These are phyloP conservation scores for Cladosporium sp. DNA, from an alignment of 2,329 filamentous ascomycete genomes.

Conservation along the genomic window DNA sequence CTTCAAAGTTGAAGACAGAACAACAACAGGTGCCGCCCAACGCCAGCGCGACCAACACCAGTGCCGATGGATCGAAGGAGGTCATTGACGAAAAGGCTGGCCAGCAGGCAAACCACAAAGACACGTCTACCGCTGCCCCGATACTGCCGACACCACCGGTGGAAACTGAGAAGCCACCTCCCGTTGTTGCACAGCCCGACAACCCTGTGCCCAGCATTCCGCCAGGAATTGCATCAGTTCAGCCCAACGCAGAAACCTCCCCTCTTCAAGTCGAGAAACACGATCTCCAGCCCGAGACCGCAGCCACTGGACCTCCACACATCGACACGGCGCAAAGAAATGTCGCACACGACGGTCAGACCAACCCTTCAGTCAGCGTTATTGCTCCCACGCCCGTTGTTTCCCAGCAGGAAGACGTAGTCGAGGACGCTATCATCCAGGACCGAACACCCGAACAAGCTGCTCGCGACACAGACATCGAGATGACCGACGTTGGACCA, in stretches of 20 bases:
- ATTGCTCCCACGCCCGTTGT: constrained; percentile 50
- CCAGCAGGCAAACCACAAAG: constrained; percentile 21
- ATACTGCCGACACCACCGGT: constrained; percentile 22
- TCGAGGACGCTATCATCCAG: constrained; percentile 45
- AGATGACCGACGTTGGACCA: constrained; percentile 63
- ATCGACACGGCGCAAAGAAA: constrained; percentile 24
- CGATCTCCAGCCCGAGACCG: constrained; percentile 20
- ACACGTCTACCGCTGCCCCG: constrained; percentile 14
- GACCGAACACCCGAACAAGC: constrained; percentile 53
- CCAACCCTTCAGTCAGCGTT: constrained; percentile 43
- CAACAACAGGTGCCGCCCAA: constrained; percentile 43
- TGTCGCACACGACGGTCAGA: constrained; percentile 3
- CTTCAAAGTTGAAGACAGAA: constrained; percentile 37
- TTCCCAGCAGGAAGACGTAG: constrained; percentile 38
- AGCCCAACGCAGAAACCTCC: constrained; percentile 23
- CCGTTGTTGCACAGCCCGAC: constrained; percentile 18
- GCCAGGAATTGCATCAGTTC: constrained; percentile 10
- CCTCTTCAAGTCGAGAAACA: constrained; percentile 19
- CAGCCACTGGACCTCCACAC: constrained; percentile 21
- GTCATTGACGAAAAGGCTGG: constrained; percentile 48
- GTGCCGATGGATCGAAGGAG: constrained; percentile 48
- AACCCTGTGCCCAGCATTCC: constrained; percentile 15
- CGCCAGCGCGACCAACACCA: constrained; percentile 45
- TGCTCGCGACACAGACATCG: constrained; percentile 56
- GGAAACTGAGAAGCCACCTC: constrained; percentile 27